phyloP scores from a whole-genome alignment of 2,329 filamentous ascomycete genomes.

The Bertia moriformis region DNA sequence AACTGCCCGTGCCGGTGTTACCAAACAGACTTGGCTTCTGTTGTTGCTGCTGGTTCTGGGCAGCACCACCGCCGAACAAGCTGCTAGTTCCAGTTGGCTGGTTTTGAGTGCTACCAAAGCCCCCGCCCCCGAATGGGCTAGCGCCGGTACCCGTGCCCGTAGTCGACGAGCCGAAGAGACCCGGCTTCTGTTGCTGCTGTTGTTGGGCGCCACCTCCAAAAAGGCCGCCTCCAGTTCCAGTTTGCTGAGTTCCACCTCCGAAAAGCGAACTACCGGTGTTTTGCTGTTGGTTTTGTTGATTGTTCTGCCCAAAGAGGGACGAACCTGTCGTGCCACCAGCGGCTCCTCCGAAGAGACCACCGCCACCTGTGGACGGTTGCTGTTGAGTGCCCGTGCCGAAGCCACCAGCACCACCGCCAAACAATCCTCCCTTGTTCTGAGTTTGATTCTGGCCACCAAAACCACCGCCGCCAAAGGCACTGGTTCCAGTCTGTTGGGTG shows the following conservation, averaged over 20 bases:
- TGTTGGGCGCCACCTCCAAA: slow-evolving; percentile 1
- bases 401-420: slow-evolving; percentile 16
- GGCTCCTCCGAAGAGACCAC: neutral
- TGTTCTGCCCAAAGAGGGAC: slow-evolving; percentile 19
- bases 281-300: slow-evolving; percentile 7
- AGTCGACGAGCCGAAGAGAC: neutral
- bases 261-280: slow-evolving; percentile 23
- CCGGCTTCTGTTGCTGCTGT: neutral
- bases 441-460: slow-evolving; percentile 15
- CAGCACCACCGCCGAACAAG: slow-evolving; percentile 19
- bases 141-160: neutral
- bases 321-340: slow-evolving; percentile 5
- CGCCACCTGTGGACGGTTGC: slow-evolving; percentile 2
- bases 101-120: slow-evolving; percentile 7
- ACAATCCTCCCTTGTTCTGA: slow-evolving; percentile 14
- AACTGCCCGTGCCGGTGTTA: slow-evolving; percentile 10
- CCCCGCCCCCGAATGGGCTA: neutral
- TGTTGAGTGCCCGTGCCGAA: slow-evolving; percentile 15
- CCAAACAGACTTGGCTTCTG: slow-evolving; percentile 1
- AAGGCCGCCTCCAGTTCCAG: slow-evolving; percentile 6
- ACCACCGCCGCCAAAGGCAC: slow-evolving; percentile 9
- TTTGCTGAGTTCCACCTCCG: slow-evolving; percentile 15
- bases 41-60: neutral
- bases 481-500: slow-evolving; percentile 11
- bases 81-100: slow-evolving; percentile 14